Evolutionary conservation across 139 green algal species (phyloP).

Genomic region (Gonium pectorale): DNA sequence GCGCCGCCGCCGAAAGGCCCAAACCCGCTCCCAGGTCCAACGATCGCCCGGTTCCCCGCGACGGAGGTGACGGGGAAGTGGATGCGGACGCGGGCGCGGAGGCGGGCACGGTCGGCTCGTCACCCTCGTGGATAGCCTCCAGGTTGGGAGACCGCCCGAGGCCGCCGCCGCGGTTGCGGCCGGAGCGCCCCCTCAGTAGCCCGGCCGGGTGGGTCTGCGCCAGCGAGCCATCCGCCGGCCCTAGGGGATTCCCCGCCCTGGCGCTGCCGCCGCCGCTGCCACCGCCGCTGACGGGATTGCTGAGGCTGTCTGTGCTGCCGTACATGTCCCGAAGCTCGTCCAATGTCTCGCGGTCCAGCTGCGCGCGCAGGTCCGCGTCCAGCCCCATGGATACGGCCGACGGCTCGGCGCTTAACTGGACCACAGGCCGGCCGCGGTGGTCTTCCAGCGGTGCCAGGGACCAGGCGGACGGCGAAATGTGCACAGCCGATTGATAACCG

Average conservation of each 20-base stretch:
- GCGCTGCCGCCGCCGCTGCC: slow-evolving; percentile 7
- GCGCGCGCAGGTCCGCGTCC: background rate
- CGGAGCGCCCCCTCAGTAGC: no score
- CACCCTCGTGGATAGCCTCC: no score
- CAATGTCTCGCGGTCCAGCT: background rate
- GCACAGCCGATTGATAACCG: no score
- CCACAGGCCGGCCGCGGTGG: background rate
- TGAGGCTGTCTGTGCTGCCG: background rate
- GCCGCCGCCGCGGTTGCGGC: no score
- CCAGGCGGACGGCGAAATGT: background rate
- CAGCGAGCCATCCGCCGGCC: no score
- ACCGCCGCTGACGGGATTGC: background rate
- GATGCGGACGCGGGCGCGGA: no score
- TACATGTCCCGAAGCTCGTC: background rate
- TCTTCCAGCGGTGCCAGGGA: background rate
- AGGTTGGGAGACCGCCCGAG: no score
- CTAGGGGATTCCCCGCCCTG: no score
- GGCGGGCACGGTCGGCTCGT: no score
- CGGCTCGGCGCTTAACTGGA: background rate
- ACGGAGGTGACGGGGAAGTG: no score
- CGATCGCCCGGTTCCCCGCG: background rate
- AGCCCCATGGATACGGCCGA: background rate
- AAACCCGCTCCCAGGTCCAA: background rate
- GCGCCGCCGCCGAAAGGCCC: background rate
- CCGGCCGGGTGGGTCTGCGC: no score